These are phyloP conservation scores for Jacaranda mimosifolia DNA, from an alignment of 257 asterid species.

Conservation along the genomic window DNA sequence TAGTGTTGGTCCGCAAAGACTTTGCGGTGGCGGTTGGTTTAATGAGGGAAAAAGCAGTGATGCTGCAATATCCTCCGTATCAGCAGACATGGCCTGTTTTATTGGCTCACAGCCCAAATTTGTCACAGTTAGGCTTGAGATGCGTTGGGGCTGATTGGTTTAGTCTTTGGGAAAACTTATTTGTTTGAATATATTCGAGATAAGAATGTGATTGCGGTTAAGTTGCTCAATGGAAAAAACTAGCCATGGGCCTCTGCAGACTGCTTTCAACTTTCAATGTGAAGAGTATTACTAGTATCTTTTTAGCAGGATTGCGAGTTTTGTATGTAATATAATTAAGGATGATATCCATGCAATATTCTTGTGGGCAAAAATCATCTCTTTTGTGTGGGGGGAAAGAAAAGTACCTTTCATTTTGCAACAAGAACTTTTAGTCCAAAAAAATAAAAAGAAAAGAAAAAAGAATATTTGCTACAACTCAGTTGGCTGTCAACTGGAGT, in stretches of 20 bases:
- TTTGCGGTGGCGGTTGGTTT: constrained; percentile 30
- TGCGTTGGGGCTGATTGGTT: constrained; percentile 34
- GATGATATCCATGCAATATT: too few species aligned
- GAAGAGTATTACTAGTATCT: too few species aligned
- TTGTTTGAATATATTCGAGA: constrained; percentile 26
- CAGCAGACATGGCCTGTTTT: constrained; percentile 4
- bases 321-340: too few species aligned
- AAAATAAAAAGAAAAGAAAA: too few species aligned
- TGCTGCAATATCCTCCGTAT: constrained; percentile 28
- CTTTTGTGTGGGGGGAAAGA: too few species aligned
- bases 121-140: neutral
- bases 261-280: too few species aligned
- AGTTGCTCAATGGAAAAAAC: neutral
- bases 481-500: too few species aligned
- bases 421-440: too few species aligned
- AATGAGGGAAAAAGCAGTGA: neutral
- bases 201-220: constrained; percentile 31
- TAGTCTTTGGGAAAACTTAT: constrained; percentile 25
- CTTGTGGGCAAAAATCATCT: too few species aligned
- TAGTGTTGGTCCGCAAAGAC: constrained; percentile 11
- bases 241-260: neutral
- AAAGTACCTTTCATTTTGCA: too few species aligned
- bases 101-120: neutral
- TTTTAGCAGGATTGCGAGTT: too few species aligned
- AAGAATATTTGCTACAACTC: too few species aligned